phyloP scores from a whole-genome alignment of 768 basidiomycete species.

The Xerocomellus amylosporus region DNA sequence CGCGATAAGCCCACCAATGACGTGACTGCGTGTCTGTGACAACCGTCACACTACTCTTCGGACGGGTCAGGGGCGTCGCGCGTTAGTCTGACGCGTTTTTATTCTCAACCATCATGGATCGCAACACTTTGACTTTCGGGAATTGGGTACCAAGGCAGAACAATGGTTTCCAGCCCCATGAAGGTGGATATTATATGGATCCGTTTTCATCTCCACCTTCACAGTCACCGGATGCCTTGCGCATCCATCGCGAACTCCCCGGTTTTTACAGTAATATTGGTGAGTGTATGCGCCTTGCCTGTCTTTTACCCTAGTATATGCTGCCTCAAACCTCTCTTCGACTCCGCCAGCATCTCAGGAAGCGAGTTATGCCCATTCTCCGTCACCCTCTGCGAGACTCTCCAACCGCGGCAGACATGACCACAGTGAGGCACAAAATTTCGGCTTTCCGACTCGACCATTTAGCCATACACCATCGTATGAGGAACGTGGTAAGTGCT shows the following conservation, averaged over 20 bases:
- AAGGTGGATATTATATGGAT: neutral
- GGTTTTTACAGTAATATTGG: constrained; percentile 11
- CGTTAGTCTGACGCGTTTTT: constrained; percentile 5
- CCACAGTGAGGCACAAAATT: neutral
- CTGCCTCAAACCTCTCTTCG: constrained; percentile 35
- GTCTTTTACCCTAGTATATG: constrained; percentile 10
- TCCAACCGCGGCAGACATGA: neutral
- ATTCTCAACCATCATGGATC: constrained; percentile 15
- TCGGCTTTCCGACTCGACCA: neutral
- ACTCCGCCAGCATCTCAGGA: constrained; percentile 33
- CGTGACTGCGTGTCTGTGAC: constrained; percentile 30
- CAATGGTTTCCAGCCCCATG: neutral
- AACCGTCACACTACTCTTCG: constrained; percentile 15
- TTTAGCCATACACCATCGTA: neutral
- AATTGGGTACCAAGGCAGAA: neutral
- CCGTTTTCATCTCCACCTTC: constrained; percentile 5
- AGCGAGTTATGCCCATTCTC: constrained; percentile 1
- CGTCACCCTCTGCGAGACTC: neutral
- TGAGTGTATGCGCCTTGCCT: constrained; percentile 28
- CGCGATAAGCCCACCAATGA: constrained; percentile 10
- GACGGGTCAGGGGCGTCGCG: neutral
- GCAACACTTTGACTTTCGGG: neutral
- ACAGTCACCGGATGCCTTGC: constrained; percentile 5
- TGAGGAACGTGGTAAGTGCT: constrained; percentile 1
- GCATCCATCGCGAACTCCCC: constrained; percentile 1